These are phyloP conservation scores for Schoenoplectus tabernaemontani DNA, from an alignment of 202 grass and related monocot species.

Conservation along the genomic window DNA sequence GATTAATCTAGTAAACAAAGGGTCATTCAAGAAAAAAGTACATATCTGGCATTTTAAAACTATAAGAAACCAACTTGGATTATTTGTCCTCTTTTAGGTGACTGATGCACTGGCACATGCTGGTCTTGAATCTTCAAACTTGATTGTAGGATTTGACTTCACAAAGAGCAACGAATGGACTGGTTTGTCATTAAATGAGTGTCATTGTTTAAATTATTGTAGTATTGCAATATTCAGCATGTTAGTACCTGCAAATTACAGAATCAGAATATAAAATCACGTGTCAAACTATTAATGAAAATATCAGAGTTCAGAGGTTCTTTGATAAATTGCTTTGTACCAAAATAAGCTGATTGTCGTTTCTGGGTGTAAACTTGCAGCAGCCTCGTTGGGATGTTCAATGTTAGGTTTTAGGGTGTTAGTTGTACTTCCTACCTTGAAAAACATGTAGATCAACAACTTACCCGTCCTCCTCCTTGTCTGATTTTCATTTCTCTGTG, in stretches of 20 bases:
- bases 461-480: not conserved
- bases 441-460: not conserved
- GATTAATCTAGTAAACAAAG: not conserved
- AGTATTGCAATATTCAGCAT: not conserved
- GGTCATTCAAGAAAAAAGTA: not conserved
- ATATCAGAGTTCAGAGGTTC: not conserved
- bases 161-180: slow-evolving; percentile 87
- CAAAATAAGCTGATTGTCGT: not conserved
- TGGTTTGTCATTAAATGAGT: slow-evolving; percentile 29
- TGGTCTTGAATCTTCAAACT: slow-evolving; percentile 75
- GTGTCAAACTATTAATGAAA: not conserved
- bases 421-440: not conserved
- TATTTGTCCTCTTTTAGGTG: slow-evolving; percentile 30
- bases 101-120: slow-evolving; percentile 55
- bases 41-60: not conserved
- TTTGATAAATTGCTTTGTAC: not conserved
- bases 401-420: not conserved
- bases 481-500: not conserved
- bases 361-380: not conserved
- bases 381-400: not conserved
- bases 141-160: slow-evolving; percentile 78
- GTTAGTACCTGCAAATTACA: not conserved
- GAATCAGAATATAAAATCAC: not conserved
- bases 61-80: not conserved
- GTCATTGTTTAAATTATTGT: not conserved